Evolutionary conservation across 208 protist species (phyloP).

Genomic region (Acanthamoeba healyi): DNA sequence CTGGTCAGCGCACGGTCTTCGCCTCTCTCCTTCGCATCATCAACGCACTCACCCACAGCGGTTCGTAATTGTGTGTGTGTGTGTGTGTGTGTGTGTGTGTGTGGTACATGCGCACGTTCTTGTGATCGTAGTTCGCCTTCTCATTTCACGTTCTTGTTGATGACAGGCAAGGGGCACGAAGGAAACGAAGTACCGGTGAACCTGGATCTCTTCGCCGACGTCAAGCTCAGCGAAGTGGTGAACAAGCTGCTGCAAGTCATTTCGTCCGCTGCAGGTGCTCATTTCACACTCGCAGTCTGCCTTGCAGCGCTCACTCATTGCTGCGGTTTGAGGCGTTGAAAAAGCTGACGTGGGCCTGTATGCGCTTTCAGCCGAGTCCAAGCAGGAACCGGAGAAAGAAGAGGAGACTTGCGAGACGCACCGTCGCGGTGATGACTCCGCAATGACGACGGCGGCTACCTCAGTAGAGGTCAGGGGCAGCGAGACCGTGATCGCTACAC

Average conservation of each 20-base stretch:
- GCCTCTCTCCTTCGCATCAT: constrained; percentile 58
- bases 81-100: too few species aligned
- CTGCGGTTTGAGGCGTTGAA: too few species aligned
- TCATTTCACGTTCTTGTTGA: neutral
- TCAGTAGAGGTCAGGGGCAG: neutral
- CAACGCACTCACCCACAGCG: neutral
- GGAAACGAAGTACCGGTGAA: constrained; percentile 10
- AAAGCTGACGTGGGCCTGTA: too few species aligned
- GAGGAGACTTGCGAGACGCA: constrained; percentile 1
- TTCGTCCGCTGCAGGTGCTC: constrained; percentile 42
- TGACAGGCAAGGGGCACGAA: neutral
- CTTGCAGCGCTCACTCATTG: neutral
- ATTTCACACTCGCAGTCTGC: too few species aligned
- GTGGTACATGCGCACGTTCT: neutral
- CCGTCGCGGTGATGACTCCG: neutral
- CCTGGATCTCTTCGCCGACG: constrained; percentile 49
- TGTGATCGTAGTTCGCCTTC: neutral
- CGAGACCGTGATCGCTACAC: constrained; percentile 24
- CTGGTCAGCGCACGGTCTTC: constrained; percentile 20
- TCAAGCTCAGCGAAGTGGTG: constrained; percentile 68
- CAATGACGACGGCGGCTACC: neutral
- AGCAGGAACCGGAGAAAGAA: constrained; percentile 17
- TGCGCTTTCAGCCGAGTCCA: constrained; percentile 32
- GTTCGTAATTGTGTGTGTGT: too few species aligned
- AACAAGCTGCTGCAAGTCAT: constrained; percentile 64